Percentiles rank a stretch among this genome's conserved stretches.
These are phyloP conservation scores for Conticribra weissflogii DNA, from an alignment of 108 stramenopile genomes.

Conservation along the genomic window DNA sequence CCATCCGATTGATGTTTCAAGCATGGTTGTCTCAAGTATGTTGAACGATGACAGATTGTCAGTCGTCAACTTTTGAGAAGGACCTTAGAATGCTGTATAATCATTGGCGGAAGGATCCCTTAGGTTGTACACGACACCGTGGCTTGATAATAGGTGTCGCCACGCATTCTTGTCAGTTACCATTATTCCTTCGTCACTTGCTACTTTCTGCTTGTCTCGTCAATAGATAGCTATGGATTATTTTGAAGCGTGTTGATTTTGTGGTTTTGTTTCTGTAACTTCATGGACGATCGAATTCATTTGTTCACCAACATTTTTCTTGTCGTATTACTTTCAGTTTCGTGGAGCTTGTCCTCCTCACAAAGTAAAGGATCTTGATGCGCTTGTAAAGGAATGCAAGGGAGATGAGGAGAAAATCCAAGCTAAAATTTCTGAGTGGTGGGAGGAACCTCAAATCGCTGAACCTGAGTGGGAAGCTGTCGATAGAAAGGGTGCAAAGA, in stretches of 20 bases:
- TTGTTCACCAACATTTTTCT: neutral
- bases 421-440: slow-evolving; percentile 77
- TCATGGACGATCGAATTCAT: neutral
- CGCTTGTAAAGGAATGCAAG: slow-evolving; percentile 76
- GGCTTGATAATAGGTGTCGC: no score
- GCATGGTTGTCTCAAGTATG: no score
- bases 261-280: neutral
- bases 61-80: no score
- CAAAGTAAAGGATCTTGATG: slow-evolving; percentile 81
- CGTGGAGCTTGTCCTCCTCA: slow-evolving; percentile 75
- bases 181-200: no score
- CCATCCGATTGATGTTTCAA: no score
- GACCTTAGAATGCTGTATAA: no score
- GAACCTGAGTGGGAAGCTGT: slow-evolving; percentile 81
- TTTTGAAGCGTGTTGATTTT: neutral
- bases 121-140: no score
- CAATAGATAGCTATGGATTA: neutral
- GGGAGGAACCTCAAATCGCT: slow-evolving; percentile 68
- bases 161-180: no score
- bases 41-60: no score
- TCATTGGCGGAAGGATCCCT: no score
- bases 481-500: slow-evolving; percentile 61
- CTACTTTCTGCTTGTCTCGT: no score
- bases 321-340: slow-evolving; percentile 31
- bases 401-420: slow-evolving; percentile 82